Conservation (phyloP, 169 alveolate species). For the Cryptosporidium meleagridis region DNA sequence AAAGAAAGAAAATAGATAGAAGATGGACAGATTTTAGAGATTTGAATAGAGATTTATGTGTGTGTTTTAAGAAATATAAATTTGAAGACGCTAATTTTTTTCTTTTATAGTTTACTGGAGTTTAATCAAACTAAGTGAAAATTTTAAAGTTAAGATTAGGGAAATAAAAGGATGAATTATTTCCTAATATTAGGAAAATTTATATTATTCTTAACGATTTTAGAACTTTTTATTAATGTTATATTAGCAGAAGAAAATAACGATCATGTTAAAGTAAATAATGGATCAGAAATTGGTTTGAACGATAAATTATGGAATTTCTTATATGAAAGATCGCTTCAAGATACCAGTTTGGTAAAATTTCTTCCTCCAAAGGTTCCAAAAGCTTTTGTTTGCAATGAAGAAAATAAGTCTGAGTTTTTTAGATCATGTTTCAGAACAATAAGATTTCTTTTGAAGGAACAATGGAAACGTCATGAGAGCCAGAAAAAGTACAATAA, state of each 20-base stretch:
- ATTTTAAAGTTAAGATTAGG: neutral
- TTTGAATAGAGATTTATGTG: neutral
- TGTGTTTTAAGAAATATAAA: neutral
- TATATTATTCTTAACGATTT: neutral
- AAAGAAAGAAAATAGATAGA: neutral
- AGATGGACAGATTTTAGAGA: neutral
- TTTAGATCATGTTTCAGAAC: conserved; percentile 45
- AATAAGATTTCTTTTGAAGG: conserved; percentile 28
- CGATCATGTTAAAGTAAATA: neutral
- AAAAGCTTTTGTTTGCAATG: conserved; percentile 5
- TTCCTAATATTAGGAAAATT: neutral
- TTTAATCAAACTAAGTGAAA: neutral
- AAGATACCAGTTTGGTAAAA: conserved; percentile 15
- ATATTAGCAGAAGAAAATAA: neutral
- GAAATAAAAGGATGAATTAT: neutral
- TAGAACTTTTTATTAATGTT: neutral
- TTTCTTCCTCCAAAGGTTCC: conserved; percentile 41
- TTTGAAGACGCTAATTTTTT: neutral
- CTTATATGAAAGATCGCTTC: conserved; percentile 25
- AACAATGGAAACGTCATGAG: conserved; percentile 25
- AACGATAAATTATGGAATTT: conserved; percentile 12
- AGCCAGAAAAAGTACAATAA: conserved; percentile 9
- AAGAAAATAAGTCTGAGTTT: neutral
- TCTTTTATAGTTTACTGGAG: neutral
- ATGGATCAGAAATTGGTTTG: neutral